These are phyloP conservation scores for Phytophthora pisi DNA, from an alignment of 352 stramenopile species.

Conservation along the genomic window DNA sequence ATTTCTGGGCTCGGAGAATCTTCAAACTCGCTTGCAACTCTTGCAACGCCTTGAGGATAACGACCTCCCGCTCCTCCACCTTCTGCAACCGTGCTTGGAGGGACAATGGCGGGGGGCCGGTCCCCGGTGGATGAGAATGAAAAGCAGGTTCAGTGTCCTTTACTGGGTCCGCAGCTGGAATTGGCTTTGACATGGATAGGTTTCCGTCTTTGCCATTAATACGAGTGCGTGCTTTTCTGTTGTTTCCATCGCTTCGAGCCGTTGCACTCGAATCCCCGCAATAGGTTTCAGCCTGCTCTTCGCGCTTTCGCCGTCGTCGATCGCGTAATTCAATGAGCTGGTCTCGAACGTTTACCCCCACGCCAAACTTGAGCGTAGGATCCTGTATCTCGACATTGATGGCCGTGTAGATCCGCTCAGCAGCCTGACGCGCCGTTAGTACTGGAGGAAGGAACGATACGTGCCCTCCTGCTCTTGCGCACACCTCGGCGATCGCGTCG, in stretches of 20 bases:
- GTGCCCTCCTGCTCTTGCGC: background rate
- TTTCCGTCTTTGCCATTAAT: background rate
- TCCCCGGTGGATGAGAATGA: background rate
- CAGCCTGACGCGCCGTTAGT: constrained; percentile 13
- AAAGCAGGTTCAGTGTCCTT: background rate
- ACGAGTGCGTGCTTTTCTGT: background rate
- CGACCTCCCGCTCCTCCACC: constrained; percentile 29
- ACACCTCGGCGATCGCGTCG: constrained; percentile 11
- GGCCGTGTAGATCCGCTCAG: constrained; percentile 17
- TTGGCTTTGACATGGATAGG: background rate
- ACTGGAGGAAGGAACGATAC: background rate
- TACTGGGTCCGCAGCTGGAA: background rate
- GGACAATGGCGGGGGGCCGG: background rate
- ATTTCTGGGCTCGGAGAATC: constrained; percentile 7
- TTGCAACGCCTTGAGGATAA: constrained; percentile 24
- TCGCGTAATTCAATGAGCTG: constrained; percentile 17
- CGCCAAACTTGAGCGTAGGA: constrained; percentile 20
- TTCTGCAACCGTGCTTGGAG: constrained; percentile 22
- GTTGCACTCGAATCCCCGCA: background rate
- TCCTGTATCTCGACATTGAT: constrained; percentile 28
- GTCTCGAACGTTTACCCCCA: constrained; percentile 19
- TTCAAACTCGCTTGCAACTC: constrained; percentile 28
- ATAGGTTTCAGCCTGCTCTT: background rate
- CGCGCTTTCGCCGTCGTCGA: background rate
- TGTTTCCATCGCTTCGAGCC: background rate